These are phyloP conservation scores for Claviceps quebecensis DNA, from an alignment of 2,329 filamentous ascomycete species.

Conservation along the genomic window DNA sequence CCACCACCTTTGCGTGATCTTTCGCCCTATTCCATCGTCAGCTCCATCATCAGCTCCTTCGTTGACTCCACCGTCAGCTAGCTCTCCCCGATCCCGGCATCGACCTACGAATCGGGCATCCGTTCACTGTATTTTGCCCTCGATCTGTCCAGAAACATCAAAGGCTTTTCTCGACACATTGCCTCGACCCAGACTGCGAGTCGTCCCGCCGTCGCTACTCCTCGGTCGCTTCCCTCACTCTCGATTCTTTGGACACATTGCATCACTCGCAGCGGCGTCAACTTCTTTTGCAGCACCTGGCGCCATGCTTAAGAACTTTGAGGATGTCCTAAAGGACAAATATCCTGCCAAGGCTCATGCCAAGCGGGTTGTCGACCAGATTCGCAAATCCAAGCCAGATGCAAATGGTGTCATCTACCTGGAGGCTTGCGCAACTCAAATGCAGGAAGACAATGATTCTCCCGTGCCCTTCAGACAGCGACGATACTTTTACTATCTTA, in stretches of 20 bases:
- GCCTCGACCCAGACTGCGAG: neutral
- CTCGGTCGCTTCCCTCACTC: neutral
- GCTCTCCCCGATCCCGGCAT: neutral
- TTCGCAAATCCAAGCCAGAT: conserved; percentile 52
- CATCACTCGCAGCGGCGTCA: neutral
- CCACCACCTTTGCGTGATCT: neutral
- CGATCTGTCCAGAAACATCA: neutral
- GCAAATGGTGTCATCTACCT: conserved; percentile 66
- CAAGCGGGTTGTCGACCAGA: conserved; percentile 65
- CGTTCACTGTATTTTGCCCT: neutral
- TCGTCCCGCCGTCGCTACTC: neutral
- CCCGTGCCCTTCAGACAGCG: conserved; percentile 76
- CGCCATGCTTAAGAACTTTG: conserved; percentile 28
- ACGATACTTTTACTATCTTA: conserved; percentile 88
- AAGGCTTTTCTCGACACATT: neutral
- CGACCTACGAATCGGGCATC: neutral
- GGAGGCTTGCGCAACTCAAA: conserved; percentile 65
- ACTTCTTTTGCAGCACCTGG: neutral
- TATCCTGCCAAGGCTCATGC: conserved; percentile 82
- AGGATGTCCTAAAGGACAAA: conserved; percentile 44
- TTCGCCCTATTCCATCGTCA: neutral
- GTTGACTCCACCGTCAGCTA: neutral
- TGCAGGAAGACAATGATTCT: conserved; percentile 84
- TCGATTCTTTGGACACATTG: neutral
- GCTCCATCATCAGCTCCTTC: neutral